Percentiles rank a stretch among this genome's conserved stretches.
Conservation (phyloP, 2,329 filamentous ascomycete genomes). For the Chaetomium sp. region DNA sequence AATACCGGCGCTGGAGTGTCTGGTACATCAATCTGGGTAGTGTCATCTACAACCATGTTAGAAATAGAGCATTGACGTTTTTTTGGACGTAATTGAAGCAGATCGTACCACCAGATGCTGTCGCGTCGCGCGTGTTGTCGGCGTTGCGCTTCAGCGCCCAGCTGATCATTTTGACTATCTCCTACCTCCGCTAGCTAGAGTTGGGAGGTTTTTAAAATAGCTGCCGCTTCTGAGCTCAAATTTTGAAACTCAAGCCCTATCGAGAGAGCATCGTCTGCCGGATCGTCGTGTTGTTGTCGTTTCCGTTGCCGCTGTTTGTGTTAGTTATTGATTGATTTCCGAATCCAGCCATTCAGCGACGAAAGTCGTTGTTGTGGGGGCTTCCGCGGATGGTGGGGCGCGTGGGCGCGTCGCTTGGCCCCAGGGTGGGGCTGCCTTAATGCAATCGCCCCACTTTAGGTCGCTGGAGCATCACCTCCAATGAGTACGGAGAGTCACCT, state of each 20-base stretch:
- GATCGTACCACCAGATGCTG: slow-evolving; percentile 10
- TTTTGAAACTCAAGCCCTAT: not conserved
- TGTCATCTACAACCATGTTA: slow-evolving; percentile 29
- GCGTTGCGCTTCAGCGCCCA: slow-evolving; percentile 50
- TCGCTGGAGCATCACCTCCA: too few relatives aligned
- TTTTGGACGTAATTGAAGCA: too few relatives aligned
- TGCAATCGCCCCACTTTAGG: too few relatives aligned
- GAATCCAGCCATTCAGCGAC: slow-evolving; percentile 12
- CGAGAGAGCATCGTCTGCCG: not conserved
- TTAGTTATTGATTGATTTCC: slow-evolving; percentile 10
- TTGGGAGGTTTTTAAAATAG: too few relatives aligned
- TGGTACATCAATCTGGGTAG: slow-evolving; percentile 47
- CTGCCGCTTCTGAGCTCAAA: too few relatives aligned
- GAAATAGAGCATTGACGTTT: not conserved
- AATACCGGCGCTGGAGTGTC: slow-evolving; percentile 63
- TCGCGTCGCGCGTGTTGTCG: slow-evolving; percentile 34
- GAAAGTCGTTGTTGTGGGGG: slow-evolving; percentile 10
- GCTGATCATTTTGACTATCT: slow-evolving; percentile 44
- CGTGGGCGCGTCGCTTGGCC: not conserved
- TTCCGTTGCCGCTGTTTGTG: slow-evolving; percentile 12
- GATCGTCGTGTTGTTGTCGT: not conserved
- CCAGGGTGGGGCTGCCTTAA: too few relatives aligned
- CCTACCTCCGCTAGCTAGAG: not conserved
- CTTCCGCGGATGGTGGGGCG: not conserved
- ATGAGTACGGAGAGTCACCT: too few relatives aligned